Evolutionary conservation across 768 basidiomycete genomes (phyloP).

Genomic region (Tricholoma terreum): DNA sequence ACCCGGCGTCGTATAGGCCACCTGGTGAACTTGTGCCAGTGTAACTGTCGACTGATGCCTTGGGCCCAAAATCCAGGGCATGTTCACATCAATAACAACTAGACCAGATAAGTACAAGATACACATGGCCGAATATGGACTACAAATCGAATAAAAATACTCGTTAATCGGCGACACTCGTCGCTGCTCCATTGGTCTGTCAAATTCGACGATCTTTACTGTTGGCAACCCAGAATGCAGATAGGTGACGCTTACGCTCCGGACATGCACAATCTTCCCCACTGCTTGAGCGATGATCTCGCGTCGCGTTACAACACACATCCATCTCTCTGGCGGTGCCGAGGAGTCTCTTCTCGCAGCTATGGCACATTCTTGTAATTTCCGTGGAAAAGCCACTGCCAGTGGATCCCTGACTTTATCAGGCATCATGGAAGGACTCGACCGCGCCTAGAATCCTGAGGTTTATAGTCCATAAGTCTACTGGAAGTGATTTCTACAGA

Average conservation of each 20-base stretch:
- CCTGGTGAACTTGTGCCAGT: background rate
- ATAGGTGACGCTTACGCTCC: constrained; percentile 11
- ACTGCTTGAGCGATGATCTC: constrained; percentile 27
- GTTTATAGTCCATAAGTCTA: background rate
- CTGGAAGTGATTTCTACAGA: constrained; percentile 8
- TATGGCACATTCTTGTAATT: constrained; percentile 10
- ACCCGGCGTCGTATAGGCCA: background rate
- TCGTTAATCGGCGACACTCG: background rate
- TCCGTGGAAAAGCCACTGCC: constrained; percentile 6
- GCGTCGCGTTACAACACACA: constrained; percentile 27
- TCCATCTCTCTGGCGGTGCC: constrained; percentile 23
- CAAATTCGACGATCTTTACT: background rate
- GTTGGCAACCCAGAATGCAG: background rate
- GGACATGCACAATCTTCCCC: constrained; percentile 24
- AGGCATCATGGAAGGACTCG: constrained; percentile 19
- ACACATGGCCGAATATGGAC: background rate
- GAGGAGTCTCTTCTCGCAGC: constrained; percentile 8
- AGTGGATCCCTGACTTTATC: background rate
- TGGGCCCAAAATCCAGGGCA: no score
- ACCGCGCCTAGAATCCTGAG: constrained; percentile 19
- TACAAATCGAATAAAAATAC: background rate
- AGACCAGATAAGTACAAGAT: background rate
- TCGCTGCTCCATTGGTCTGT: background rate
- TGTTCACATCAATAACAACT: background rate
- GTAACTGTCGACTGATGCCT: no score